Evolutionary conservation across 805 yeast genomes (phyloP).

Genomic region (Ogataea neopini): DNA sequence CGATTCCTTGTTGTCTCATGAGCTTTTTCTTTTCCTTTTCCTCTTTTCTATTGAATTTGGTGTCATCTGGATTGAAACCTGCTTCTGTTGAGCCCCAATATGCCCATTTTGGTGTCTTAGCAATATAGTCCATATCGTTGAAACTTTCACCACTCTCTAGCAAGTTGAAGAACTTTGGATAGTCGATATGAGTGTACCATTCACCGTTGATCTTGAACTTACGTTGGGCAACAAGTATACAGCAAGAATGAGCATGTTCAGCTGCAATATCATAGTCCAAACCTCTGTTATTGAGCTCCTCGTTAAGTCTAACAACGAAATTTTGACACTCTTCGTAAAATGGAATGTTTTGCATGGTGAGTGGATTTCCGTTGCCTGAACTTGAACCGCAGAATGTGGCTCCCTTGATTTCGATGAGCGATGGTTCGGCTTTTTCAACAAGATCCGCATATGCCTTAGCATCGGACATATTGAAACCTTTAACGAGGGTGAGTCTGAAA

Average conservation of each 20-base stretch:
- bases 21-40: conserved; percentile 51
- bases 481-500: conserved; percentile 84
- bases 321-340: conserved; percentile 85
- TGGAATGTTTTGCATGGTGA: conserved; percentile 95
- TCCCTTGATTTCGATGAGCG: conserved; percentile 90
- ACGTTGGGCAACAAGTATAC: conserved; percentile 78
- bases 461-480: conserved; percentile 88
- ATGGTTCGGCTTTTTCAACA: conserved; percentile 78
- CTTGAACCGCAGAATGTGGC: conserved; percentile 96
- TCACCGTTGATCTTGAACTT: conserved; percentile 67
- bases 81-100: conserved; percentile 81
- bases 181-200: conserved; percentile 92
- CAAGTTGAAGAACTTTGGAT: conserved; percentile 70
- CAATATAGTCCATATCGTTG: conserved; percentile 75
- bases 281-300: conserved; percentile 65
- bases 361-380: conserved; percentile 76
- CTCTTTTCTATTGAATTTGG: conserved; percentile 63
- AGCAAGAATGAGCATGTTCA: conserved; percentile 94
- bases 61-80: conserved; percentile 89
- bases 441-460: conserved; percentile 81
- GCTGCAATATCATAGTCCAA: conserved; percentile 83
- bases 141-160: conserved; percentile 63
- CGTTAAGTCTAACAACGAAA: conserved; percentile 66
- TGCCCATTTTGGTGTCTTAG: conserved; percentile 89
- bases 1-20: conserved; percentile 23